Evolutionary conservation across 1,284 basidiomycete species (phyloP), one percentile per base, ranked within the genome.

Genomic region (Exobasidium rhododendri): DNA sequence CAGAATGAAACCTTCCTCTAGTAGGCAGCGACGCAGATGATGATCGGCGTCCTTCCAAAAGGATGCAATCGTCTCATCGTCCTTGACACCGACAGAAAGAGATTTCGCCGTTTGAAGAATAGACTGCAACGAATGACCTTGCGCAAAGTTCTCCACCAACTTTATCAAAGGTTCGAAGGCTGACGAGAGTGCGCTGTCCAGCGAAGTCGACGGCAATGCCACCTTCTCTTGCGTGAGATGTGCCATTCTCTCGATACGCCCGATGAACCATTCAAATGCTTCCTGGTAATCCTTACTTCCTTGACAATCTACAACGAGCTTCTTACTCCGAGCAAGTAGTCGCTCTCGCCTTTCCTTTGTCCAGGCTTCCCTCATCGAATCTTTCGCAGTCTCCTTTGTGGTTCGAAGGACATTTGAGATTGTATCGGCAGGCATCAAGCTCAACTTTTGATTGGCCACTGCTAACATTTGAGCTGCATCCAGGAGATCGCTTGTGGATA

Each of bases 81-180:
- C 62, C n/a, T 49, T 64, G 7, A 57, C 50, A 11, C 56, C 62
- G 20, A 26, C 10, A 20, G 50, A 44, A 10, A 66, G 24, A 28
- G 32, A 13, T n/a, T 57, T 52, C 11, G 47, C 40, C 7, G 30
- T 22, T 29, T 56, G 4, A 11, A 65, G 58, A 24, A 65, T 63
- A 11, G 28, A 28, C n/a, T 52, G 47, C 5, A 57, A 28, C 7
- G 30, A 44, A 17, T 56, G 45, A 22, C 47, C 51, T 26, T 49
- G 49, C 17, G 55, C 45, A 32, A 63, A 58, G 32, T 64, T 66
- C 43, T 66, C 64, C n/a, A 66, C 22, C 14, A 66, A 57, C 20
- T 64, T 24, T 14, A 66, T 7, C 6, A 63, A 17, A 7, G 64
- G 49, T 17, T 50, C 51, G 20, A 43, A 11, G 22, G 46, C 40